These are phyloP conservation scores for Lineolata rhizophorae DNA, from an alignment of 495 filamentous ascomycete genomes.

Conservation along the genomic window DNA sequence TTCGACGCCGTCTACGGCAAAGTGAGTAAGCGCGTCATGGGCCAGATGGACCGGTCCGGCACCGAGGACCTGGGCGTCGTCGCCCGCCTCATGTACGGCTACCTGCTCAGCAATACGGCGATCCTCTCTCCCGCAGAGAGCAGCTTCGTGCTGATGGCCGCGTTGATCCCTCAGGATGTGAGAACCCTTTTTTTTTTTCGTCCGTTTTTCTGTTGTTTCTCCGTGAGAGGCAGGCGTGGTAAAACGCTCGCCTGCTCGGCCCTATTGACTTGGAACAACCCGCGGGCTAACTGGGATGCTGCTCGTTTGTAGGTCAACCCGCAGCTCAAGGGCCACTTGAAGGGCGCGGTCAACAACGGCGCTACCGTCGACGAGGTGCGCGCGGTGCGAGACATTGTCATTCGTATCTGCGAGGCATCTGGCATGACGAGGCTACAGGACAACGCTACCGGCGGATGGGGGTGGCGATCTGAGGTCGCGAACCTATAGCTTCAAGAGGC, in stretches of 20 bases:
- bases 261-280: conserved; percentile 4
- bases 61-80: conserved; percentile 30
- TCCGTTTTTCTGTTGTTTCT: no score
- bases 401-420: conserved; percentile 24
- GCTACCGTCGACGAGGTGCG: conserved; percentile 28
- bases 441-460: conserved; percentile 17
- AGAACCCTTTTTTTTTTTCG: no score
- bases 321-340: conserved; percentile 32
- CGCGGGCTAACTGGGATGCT: no score
- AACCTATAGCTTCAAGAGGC: conserved; percentile 17
- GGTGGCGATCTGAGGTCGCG: conserved; percentile 21
- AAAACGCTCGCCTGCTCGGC: no score
- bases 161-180: conserved; percentile 32
- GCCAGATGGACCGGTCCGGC: conserved; percentile 28
- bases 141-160: conserved; percentile 32
- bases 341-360: conserved; percentile 30
- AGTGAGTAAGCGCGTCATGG: conserved; percentile 27
- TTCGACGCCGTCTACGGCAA: conserved; percentile 32
- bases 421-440: conserved; percentile 23
- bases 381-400: conserved; percentile 27
- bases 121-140: conserved; percentile 26
- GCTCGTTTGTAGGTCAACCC: conserved; percentile 35
- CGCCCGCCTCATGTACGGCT: conserved; percentile 29
- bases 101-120: conserved; percentile 26
- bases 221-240: no score